These are phyloP conservation scores for Pythium chondricola DNA, from an alignment of 352 stramenopile genomes.

Conservation along the genomic window DNA sequence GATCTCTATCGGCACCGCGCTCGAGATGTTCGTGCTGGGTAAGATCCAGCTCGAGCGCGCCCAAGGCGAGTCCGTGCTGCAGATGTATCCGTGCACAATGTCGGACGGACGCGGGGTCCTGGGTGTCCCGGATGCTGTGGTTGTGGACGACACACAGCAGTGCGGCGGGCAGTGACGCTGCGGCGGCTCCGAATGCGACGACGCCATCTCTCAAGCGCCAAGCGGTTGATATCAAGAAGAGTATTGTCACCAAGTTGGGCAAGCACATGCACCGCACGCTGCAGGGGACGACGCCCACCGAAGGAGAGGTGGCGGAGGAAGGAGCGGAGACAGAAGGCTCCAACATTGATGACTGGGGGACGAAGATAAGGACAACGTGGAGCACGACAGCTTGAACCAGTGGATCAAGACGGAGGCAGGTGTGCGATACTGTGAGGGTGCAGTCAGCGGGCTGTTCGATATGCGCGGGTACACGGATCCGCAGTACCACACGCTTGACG, in stretches of 20 bases:
- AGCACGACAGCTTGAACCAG: slow-evolving; percentile 10
- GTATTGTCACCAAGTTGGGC: too few relatives aligned
- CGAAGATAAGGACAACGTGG: neutral
- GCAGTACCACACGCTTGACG: neutral
- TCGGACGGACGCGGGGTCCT: slow-evolving; percentile 25
- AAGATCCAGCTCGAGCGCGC: slow-evolving; percentile 34
- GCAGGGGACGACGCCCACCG: too few relatives aligned
- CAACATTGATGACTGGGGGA: too few relatives aligned
- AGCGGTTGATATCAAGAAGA: too few relatives aligned
- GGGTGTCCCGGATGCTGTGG: too few relatives aligned
- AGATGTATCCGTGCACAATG: slow-evolving; percentile 33
- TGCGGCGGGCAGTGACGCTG: too few relatives aligned
- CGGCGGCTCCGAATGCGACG: too few relatives aligned
- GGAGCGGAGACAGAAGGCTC: too few relatives aligned
- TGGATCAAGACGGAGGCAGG: slow-evolving; percentile 28
- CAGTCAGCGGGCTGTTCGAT: slow-evolving; percentile 26
- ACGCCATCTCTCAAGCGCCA: too few relatives aligned
- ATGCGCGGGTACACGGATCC: slow-evolving; percentile 18
- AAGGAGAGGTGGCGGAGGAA: too few relatives aligned
- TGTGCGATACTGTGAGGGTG: slow-evolving; percentile 32
- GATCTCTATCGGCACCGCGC: slow-evolving; percentile 13
- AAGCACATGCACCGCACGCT: too few relatives aligned
- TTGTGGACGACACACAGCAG: too few relatives aligned
- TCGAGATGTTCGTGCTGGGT: slow-evolving; percentile 35
- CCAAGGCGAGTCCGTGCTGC: slow-evolving; percentile 22